Evolutionary conservation across 805 yeast genomes (phyloP).

Genomic region (Zygosaccharomyces lentus): DNA sequence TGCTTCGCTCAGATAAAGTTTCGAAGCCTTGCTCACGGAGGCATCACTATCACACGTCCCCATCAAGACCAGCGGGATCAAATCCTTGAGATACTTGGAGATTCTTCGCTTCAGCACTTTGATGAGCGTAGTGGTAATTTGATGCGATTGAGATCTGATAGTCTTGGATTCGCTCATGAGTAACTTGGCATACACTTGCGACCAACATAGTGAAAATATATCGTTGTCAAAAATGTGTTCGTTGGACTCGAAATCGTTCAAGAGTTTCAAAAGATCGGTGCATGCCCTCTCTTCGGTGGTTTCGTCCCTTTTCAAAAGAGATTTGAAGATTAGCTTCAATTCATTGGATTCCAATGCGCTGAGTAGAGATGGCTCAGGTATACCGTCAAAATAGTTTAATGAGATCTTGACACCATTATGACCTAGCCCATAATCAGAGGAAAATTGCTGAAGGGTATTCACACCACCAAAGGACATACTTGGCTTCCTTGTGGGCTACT

Average conservation of each 20-base stretch:
- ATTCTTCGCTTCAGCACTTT: slow-evolving; percentile 48
- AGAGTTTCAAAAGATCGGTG: slow-evolving; percentile 43
- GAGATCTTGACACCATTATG: slow-evolving; percentile 52
- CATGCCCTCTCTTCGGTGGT: slow-evolving; percentile 84
- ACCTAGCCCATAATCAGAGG: slow-evolving; percentile 36
- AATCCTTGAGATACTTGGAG: slow-evolving; percentile 62
- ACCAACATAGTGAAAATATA: slow-evolving; percentile 57
- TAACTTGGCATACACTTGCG: slow-evolving; percentile 77
- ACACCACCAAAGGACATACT: slow-evolving; percentile 31
- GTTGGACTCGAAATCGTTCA: slow-evolving; percentile 24
- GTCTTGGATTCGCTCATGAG: slow-evolving; percentile 64
- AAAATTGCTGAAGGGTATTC: slow-evolving; percentile 27
- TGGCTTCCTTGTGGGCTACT: background rate
- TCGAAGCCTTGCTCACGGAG: slow-evolving; percentile 50
- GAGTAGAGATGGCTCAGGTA: slow-evolving; percentile 62
- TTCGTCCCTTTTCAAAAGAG: slow-evolving; percentile 70
- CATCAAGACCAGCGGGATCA: slow-evolving; percentile 67
- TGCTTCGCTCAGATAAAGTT: slow-evolving; percentile 43
- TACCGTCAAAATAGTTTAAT: slow-evolving; percentile 68
- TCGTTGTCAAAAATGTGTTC: slow-evolving; percentile 43
- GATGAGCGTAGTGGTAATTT: slow-evolving; percentile 56
- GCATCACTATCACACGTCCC: slow-evolving; percentile 71
- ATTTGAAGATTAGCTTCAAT: slow-evolving; percentile 64
- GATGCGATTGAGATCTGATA: slow-evolving; percentile 61
- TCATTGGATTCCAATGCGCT: slow-evolving; percentile 40